Base-by-base conservation (phyloP, 192 early-diverging fungal species). In the Backusella liffmaniae region DNA sequence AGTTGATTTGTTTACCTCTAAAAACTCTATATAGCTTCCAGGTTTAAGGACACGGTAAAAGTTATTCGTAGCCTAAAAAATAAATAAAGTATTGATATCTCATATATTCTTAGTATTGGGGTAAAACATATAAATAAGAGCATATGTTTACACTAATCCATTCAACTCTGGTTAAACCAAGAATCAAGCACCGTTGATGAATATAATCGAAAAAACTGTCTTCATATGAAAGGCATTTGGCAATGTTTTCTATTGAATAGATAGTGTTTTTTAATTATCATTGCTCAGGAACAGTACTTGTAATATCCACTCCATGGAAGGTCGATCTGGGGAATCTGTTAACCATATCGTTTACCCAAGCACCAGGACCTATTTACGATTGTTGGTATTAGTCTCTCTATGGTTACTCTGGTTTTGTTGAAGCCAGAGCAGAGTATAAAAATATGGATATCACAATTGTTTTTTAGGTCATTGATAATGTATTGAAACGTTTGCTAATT, bases 231-330 rank as follows among this genome's bases (percentile, higher is more conserved):
- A 83, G 23, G 18, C 59, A 29, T 13, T 70, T 35, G 0, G 75
- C 71, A 29, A 81, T 53, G 35, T 81, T 77, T n/a, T 34, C 72
- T 13, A 72, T 29, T 5, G 26, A 8, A 34, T 78, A 78, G 13
- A 35, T 32, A 13, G 62, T 39, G 23, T 81, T 81, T 15, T 36
- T 32, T 16, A 72, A 72, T n/a, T 78, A 74, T 36, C 67, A 67
- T 51, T 26, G 41, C 26, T 71, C 46, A 26, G 81, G 81, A 53
- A 80, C 82, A n/a, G 75, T 67, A 35, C 67, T 56, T 21, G 80
- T 77, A 21, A 88, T 87, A 39, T 89, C 88, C 32, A 86, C 72
- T 5, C 86, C 88, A 66, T 82, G 71, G 44, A 89, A 87, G 6
- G 77, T 79, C 7, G 82, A 79, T n/a, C 77, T 73, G 35, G 85